Evolutionary conservation across 179 eudicot species (phyloP), one percentile per base, ranked within the genome.

Genomic region (Pouteria campechiana): DNA sequence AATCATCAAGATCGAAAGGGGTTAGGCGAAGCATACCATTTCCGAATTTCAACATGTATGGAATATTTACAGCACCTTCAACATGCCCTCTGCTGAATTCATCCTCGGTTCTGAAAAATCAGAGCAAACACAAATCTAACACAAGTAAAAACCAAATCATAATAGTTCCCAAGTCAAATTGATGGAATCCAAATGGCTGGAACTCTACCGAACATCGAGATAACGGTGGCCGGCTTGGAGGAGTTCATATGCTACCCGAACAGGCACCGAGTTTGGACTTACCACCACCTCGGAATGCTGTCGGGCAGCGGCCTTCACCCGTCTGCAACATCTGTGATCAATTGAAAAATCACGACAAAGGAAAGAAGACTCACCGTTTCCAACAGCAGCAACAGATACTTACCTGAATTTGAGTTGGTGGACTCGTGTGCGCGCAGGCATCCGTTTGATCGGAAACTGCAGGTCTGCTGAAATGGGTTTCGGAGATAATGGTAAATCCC

Each of bases 161-260:
- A 13, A 23, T 10, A 35, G 19, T 17, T 15, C 17, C 6, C 0
- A 4, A 0, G 5, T 7, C 7, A 3, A 4, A 0, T 1, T 3
- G 40, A 4, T 15, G 41, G 11, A 30, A 6, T 9, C 3, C 16
- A 8, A 17, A 10, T n/a, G n/a, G n/a, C n/a, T n/a, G n/a, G n/a
- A 3, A 3, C 1, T 1, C 2, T 44, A 85, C 95, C 93, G 70
- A 58, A 79, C 96, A 41, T 87, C 94, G 63, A 87, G 72, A 46
- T 74, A 83, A 24, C 60, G 83, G 58, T 83, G 79, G 24, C 96
- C 96, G 33, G 94, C 76, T 42, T 46, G 90, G 61, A 72, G 74
- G 32, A 87, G 86, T 57, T 83, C 86, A 6, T 69, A 73, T 17
- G 90, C 96, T 23, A 72, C 90, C 25, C 80, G 68, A 23, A 83